phyloP scores from a whole-genome alignment of 768 basidiomycete species.

The Phlebiopsis gigantea region DNA sequence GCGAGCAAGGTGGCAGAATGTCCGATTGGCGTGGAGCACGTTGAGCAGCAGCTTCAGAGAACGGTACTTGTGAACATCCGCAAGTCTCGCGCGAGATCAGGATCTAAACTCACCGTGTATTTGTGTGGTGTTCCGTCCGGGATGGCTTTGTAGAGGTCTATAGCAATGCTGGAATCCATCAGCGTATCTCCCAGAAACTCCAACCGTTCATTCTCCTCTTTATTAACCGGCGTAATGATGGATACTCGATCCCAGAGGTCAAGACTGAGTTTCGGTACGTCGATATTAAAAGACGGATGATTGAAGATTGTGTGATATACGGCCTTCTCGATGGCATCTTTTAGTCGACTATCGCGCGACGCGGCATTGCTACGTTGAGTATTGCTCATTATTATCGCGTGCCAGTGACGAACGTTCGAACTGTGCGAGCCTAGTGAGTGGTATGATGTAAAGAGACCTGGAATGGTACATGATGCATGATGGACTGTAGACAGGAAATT shows the following conservation, averaged over 20 bases:
- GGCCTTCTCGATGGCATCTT: slow-evolving; percentile 17
- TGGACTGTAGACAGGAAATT: too few species aligned
- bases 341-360: background rate
- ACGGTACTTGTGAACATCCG: too few species aligned
- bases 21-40: slow-evolving; percentile 24
- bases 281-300: slow-evolving; percentile 3
- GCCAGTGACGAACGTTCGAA: too few species aligned
- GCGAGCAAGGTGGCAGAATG: slow-evolving; percentile 23
- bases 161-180: slow-evolving; percentile 37
- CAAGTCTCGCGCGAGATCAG: too few species aligned
- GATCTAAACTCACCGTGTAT: slow-evolving; percentile 24
- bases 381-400: background rate
- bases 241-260: slow-evolving; percentile 12
- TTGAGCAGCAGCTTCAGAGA: slow-evolving; percentile 23
- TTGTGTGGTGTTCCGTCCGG: slow-evolving; percentile 23
- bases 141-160: slow-evolving; percentile 31
- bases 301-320: background rate
- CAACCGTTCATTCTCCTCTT: slow-evolving; percentile 31
- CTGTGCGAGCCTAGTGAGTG: background rate
- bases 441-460: background rate
- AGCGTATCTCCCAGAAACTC: slow-evolving; percentile 46
- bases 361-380: background rate
- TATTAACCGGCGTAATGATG: slow-evolving; percentile 8
- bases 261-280: slow-evolving; percentile 11
- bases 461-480: background rate